These are phyloP conservation scores for Iberis pinnata DNA, from an alignment of 345 rosid species.

Conservation along the genomic window DNA sequence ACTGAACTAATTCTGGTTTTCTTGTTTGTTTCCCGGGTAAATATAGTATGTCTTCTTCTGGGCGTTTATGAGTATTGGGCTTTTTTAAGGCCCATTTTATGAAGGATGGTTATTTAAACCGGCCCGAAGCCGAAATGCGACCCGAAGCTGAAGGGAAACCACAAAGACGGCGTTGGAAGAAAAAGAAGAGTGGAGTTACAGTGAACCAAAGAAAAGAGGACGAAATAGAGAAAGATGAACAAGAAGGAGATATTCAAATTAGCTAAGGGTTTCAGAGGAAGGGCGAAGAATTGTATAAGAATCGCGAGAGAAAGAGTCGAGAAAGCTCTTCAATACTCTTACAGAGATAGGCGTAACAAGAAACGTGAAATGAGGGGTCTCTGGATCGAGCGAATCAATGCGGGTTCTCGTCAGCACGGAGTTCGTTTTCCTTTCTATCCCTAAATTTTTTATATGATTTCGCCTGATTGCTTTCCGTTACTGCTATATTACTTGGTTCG, in stretches of 20 bases:
- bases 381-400: constrained; percentile 95
- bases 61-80: too few relatives aligned
- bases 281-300: constrained; percentile 89
- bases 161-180: constrained; percentile 15
- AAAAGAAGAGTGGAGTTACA: background rate
- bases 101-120: background rate
- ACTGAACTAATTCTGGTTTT: constrained; percentile 4
- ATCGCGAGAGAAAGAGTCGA: constrained; percentile 91
- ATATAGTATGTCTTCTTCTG: too few relatives aligned
- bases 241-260: constrained; percentile 78
- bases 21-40: constrained; percentile 30
- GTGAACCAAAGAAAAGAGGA: background rate
- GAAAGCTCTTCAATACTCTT: constrained; percentile 92
- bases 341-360: constrained; percentile 91
- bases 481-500: background rate
- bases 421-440: constrained; percentile 33
- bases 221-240: constrained; percentile 48
- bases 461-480: background rate
- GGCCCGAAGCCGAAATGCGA: background rate
- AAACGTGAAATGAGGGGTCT: constrained; percentile 94
- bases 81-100: background rate
- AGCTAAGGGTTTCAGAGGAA: constrained; percentile 89
- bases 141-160: background rate
- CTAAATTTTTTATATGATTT: background rate
- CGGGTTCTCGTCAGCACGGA: constrained; percentile 80